These are phyloP conservation scores for Aspergillus viridinutans DNA, from an alignment of 2,329 filamentous ascomycete genomes.

Conservation along the genomic window DNA sequence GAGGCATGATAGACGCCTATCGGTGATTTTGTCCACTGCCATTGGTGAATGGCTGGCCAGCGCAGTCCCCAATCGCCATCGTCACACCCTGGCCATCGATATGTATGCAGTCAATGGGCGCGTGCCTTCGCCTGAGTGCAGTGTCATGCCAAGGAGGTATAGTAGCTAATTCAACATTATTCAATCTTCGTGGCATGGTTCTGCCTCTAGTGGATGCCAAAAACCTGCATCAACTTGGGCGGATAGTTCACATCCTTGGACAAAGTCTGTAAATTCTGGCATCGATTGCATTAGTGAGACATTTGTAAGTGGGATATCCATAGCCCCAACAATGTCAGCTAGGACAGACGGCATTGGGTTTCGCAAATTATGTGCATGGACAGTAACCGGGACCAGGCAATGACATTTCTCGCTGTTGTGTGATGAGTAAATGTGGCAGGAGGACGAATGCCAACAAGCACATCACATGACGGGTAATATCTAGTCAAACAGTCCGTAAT, in stretches of 20 bases:
- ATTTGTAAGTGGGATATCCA: neutral
- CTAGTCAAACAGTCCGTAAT: neutral
- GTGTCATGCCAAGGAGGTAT: slow-evolving; percentile 10
- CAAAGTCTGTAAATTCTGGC: neutral
- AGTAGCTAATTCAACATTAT: slow-evolving; percentile 10
- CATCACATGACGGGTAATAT: neutral
- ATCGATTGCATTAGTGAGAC: neutral
- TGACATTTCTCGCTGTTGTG: neutral
- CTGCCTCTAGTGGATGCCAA: neutral
- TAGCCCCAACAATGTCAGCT: neutral
- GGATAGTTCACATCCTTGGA: neutral
- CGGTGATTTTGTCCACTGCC: slow-evolving; percentile 9
- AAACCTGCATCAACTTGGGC: neutral
- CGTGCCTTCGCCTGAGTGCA: slow-evolving; percentile 16
- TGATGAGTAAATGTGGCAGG: neutral
- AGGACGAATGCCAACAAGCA: neutral
- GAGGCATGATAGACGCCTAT: slow-evolving; percentile 15
- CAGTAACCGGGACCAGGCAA: neutral
- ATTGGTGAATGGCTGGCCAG: slow-evolving; percentile 18
- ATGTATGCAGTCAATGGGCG: slow-evolving; percentile 16
- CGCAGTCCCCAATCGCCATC: neutral
- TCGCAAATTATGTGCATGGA: neutral
- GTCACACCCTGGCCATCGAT: slow-evolving; percentile 12
- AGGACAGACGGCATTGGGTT: neutral
- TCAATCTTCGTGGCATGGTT: neutral